Conservation (phyloP, 129 eudicot species). For the Pittosporum tobira region DNA sequence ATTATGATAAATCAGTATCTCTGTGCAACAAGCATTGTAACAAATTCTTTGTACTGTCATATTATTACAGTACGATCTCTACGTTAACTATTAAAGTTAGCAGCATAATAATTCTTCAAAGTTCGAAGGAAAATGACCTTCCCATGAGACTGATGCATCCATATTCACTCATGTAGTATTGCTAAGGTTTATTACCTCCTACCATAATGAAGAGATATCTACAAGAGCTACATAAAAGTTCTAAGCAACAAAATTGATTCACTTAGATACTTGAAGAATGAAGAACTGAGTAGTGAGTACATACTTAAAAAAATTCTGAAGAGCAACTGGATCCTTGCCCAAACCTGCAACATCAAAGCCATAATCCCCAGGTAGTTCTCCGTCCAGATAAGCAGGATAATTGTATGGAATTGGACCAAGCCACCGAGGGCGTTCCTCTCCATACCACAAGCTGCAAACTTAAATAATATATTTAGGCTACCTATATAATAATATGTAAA, state of each 20-base stretch:
- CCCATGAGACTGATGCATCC: neutral
- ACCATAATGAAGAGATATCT: neutral
- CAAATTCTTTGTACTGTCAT: neutral
- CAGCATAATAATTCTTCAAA: neutral
- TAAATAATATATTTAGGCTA: neutral
- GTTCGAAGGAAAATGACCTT: neutral
- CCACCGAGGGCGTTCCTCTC: conserved; percentile 94
- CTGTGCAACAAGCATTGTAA: neutral
- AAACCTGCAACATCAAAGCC: conserved; percentile 93
- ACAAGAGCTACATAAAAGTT: neutral
- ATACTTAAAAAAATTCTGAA: conserved; percentile 69
- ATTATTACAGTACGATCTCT: neutral
- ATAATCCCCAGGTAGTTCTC: conserved; percentile 91
- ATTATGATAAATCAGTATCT: neutral
- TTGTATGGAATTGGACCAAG: conserved; percentile 84
- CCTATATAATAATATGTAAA: neutral
- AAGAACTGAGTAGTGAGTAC: too few relatives aligned
- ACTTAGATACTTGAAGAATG: neutral
- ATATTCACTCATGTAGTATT: neutral
- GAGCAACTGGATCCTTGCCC: conserved; percentile 65
- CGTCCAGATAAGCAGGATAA: conserved; percentile 76
- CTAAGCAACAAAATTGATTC: neutral
- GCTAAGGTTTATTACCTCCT: neutral
- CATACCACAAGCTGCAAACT: conserved; percentile 79
- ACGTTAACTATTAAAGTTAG: neutral